Evolutionary conservation across 495 filamentous ascomycete genomes (phyloP).

Genomic region (Penicillium lividum): DNA sequence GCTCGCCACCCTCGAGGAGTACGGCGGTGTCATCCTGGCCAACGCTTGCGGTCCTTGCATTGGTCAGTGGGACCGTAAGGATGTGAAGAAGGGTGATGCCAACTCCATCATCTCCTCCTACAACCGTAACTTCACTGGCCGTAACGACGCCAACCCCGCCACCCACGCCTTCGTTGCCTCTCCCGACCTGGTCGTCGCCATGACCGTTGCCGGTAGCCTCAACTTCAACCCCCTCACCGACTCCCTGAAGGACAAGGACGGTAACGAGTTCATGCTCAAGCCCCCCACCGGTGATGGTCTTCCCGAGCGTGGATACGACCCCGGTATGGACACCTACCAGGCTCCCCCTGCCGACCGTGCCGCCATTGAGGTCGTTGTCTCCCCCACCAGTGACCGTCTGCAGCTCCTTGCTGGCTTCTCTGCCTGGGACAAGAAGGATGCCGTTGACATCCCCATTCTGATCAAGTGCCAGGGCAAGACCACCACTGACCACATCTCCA

Average conservation of each 20-base stretch:
- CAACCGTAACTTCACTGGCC: constrained; percentile 99
- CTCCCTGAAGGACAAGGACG: constrained; percentile 90
- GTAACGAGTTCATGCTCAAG: constrained; percentile 90
- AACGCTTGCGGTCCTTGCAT: constrained; percentile 90
- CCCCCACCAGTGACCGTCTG: constrained; percentile 88
- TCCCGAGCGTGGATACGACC: constrained; percentile 81
- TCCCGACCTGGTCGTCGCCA: constrained; percentile 92
- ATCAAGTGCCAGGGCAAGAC: constrained; percentile 99
- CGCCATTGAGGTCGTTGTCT: constrained; percentile 75
- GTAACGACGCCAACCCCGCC: constrained; percentile 98
- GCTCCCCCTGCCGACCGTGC: constrained; percentile 82
- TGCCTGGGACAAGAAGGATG: constrained; percentile 94
- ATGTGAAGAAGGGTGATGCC: constrained; percentile 94
- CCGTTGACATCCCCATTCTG: constrained; percentile 81
- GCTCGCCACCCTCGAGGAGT: constrained; percentile 94
- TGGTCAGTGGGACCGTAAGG: constrained; percentile 89
- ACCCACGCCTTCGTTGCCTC: constrained; percentile 98
- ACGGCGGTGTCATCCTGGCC: constrained; percentile 92
- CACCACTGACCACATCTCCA: constrained; percentile 99
- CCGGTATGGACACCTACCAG: constrained; percentile 95
- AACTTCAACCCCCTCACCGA: constrained; percentile 98
- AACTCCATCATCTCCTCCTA: constrained; percentile 97
- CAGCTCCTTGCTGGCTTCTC: constrained; percentile 87
- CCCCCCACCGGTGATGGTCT: constrained; percentile 81
- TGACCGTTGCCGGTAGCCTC: constrained; percentile 86